phyloP scores from a whole-genome alignment of 495 filamentous ascomycete genomes.

The Penicillium pancosmium region DNA sequence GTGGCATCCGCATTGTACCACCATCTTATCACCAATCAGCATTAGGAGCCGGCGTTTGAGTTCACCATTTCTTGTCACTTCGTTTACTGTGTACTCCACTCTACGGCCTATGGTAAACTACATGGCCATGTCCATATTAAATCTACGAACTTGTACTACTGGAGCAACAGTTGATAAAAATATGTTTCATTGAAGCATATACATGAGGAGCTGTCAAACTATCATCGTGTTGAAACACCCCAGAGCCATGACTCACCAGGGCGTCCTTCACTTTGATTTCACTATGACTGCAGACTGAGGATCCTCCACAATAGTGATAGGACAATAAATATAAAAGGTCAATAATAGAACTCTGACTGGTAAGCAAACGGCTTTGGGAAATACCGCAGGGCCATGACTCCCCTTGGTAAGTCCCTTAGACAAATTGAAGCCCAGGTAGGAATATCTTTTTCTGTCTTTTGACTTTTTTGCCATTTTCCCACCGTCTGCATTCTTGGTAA shows the following conservation, averaged over 20 bases:
- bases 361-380: not conserved
- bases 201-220: not conserved
- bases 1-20: constrained; percentile 8
- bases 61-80: not conserved
- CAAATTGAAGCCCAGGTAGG: not conserved
- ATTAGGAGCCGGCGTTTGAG: constrained; percentile 25
- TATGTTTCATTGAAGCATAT: not conserved
- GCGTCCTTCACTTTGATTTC: not conserved
- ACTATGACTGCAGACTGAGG: not conserved
- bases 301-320: too few species aligned
- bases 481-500: too few species aligned
- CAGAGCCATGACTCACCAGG: constrained; percentile 1
- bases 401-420: not conserved
- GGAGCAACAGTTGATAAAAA: not conserved
- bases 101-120: not conserved
- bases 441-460: not conserved
- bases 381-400: constrained; percentile 4
- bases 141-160: not conserved
- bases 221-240: not conserved
- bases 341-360: not conserved
- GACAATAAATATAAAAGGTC: too few species aligned
- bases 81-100: constrained; percentile 5
- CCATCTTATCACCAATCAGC: constrained; percentile 19
- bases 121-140: not conserved
- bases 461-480: not conserved